A percentile compares a stretch with the other conserved stretches of the same genome.
Evolutionary conservation across 2,329 filamentous ascomycete genomes (phyloP).

Genomic region (Dactylellina haptotyla): DNA sequence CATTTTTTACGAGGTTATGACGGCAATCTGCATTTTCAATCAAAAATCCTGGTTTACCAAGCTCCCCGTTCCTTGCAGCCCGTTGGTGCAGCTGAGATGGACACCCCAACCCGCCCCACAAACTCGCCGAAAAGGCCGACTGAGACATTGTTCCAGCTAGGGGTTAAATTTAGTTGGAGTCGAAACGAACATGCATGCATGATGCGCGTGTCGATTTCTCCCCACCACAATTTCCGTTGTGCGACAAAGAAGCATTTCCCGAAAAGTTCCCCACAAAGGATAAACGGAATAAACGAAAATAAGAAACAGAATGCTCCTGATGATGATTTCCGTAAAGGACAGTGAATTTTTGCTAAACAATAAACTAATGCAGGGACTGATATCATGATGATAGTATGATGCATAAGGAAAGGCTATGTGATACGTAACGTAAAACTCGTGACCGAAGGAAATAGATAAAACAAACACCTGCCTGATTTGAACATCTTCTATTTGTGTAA

Average conservation of each 20-base stretch:
- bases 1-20: slow-evolving; percentile 14
- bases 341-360: slow-evolving; percentile 4
- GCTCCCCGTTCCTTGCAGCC: slow-evolving; percentile 9
- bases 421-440: slow-evolving; percentile 17
- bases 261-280: neutral
- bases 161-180: slow-evolving; percentile 15
- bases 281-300: no score
- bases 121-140: slow-evolving; percentile 12
- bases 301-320: neutral
- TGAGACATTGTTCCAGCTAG: slow-evolving; percentile 1
- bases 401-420: neutral
- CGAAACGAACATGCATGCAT: slow-evolving; percentile 22
- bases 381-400: slow-evolving; percentile 16
- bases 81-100: neutral
- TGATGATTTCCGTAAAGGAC: slow-evolving; percentile 18
- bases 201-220: neutral
- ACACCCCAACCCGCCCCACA: slow-evolving; percentile 1
- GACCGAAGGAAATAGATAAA: neutral
- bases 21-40: neutral
- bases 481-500: neutral
- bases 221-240: slow-evolving; percentile 7
- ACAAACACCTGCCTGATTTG: slow-evolving; percentile 28
- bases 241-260: neutral
- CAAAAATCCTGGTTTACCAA: slow-evolving; percentile 1
- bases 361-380: slow-evolving; percentile 13